A percentile compares a stretch with the other conserved stretches of the same genome.
Evolutionary conservation across 2,329 filamentous ascomycete genomes (phyloP).

Genomic region (Sclerotinia glacialis): DNA sequence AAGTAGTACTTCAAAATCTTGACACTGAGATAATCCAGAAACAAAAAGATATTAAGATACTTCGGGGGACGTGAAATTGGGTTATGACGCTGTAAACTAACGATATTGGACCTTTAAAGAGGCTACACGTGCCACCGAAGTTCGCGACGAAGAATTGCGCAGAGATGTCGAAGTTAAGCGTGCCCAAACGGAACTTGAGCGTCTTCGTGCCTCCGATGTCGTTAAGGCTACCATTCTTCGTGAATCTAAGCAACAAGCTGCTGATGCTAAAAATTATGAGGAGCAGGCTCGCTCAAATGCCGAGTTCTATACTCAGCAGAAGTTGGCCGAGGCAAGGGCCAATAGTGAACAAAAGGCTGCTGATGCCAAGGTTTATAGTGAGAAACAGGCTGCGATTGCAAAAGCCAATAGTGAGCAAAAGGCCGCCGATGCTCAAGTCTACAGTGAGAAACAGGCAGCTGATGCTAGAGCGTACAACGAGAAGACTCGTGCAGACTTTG

Average conservation of each 20-base stretch:
- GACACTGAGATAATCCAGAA: not conserved
- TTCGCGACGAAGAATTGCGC: slow-evolving; percentile 76
- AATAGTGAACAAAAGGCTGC: slow-evolving; percentile 51
- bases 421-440: slow-evolving; percentile 47
- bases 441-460: slow-evolving; percentile 49
- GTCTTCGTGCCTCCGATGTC: slow-evolving; percentile 72
- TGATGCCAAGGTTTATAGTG: slow-evolving; percentile 63
- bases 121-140: slow-evolving; percentile 69
- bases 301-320: slow-evolving; percentile 33
- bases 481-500: slow-evolving; percentile 10
- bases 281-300: slow-evolving; percentile 59
- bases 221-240: slow-evolving; percentile 70
- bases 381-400: slow-evolving; percentile 46
- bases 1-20: not conserved
- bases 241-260: slow-evolving; percentile 66
- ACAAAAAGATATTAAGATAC: not conserved
- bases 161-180: slow-evolving; percentile 74
- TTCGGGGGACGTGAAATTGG: not conserved
- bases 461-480: slow-evolving; percentile 49
- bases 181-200: slow-evolving; percentile 76
- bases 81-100: not conserved
- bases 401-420: slow-evolving; percentile 18
- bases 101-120: slow-evolving; percentile 38
- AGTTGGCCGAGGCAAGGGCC: not conserved
- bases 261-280: slow-evolving; percentile 64